A percentile compares a stretch with the other conserved stretches of the same genome.
phyloP scores from a whole-genome alignment of 1,284 basidiomycete genomes.

The Leccinum holopus region DNA sequence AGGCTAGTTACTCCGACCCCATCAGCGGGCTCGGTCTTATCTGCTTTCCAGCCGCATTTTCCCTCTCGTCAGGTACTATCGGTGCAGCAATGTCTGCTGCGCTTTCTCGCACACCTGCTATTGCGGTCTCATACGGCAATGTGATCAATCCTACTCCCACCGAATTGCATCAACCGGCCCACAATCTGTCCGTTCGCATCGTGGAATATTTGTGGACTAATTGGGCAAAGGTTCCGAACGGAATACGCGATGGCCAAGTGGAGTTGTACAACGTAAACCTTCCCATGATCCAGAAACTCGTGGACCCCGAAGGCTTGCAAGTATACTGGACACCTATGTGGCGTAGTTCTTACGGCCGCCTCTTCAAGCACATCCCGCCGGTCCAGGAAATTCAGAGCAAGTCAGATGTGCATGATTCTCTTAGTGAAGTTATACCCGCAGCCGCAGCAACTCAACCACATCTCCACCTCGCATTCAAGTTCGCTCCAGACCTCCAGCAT shows the following conservation, averaged over 20 bases:
- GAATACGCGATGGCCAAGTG: conserved; percentile 61
- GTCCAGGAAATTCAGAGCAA: conserved; percentile 22
- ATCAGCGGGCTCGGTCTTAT: conserved; percentile 7
- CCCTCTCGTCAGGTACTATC: conserved; percentile 86
- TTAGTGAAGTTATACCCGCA: neutral
- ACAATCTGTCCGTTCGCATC: conserved; percentile 65
- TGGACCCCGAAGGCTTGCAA: conserved; percentile 53
- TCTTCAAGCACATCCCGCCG: conserved; percentile 57
- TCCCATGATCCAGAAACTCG: conserved; percentile 65
- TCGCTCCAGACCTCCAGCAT: conserved; percentile 72
- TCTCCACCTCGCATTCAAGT: conserved; percentile 68
- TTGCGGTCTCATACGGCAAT: conserved; percentile 84
- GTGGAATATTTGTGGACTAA: conserved; percentile 73
- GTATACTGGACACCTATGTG: conserved; percentile 77
- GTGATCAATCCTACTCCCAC: conserved; percentile 69
- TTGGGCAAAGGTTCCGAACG: conserved; percentile 71
- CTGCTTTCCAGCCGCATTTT: conserved; percentile 66
- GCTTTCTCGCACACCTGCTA: conserved; percentile 66
- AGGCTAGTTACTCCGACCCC: conserved; percentile 37
- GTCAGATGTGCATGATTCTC: conserved; percentile 47
- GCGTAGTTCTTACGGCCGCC: conserved; percentile 71
- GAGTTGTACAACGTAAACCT: conserved; percentile 84
- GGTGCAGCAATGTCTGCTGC: conserved; percentile 85
- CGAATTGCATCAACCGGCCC: conserved; percentile 63
- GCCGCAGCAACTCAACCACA: conserved; percentile 21